Conservation (phyloP, 768 basidiomycete genomes). For the Lentinula sp. region DNA sequence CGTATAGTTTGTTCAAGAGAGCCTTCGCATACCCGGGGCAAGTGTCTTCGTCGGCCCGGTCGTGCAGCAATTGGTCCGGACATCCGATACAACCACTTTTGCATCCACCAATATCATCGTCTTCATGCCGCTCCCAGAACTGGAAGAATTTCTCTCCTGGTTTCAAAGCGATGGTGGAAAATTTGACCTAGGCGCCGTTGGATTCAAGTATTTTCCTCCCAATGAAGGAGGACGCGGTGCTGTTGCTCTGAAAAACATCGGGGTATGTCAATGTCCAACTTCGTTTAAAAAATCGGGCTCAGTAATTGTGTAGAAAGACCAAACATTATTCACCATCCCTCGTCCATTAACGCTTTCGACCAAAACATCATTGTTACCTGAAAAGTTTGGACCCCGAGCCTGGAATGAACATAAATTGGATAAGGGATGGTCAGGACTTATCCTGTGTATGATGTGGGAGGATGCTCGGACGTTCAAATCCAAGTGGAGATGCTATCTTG, state of each 20-base stretch:
- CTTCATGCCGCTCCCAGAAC: background rate
- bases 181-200: slow-evolving; percentile 42
- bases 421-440: slow-evolving; percentile 80
- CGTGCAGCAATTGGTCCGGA: background rate
- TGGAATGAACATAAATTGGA: slow-evolving; percentile 63
- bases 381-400: slow-evolving; percentile 47
- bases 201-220: slow-evolving; percentile 36
- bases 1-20: background rate
- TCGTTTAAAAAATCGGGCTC: background rate
- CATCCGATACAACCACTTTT: background rate
- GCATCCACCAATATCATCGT: background rate
- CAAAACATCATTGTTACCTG: slow-evolving; percentile 63
- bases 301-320: slow-evolving; percentile 47
- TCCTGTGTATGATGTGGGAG: slow-evolving; percentile 97
- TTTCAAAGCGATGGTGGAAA: slow-evolving; percentile 45
- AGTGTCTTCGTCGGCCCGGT: background rate
- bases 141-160: slow-evolving; percentile 44
- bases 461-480: slow-evolving; percentile 54
- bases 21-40: background rate
- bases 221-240: slow-evolving; percentile 67
- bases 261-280: slow-evolving; percentile 32
- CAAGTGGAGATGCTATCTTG: slow-evolving; percentile 68
- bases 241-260: slow-evolving; percentile 67
- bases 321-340: slow-evolving; percentile 79
- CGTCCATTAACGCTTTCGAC: slow-evolving; percentile 72